Evolutionary conservation across 768 basidiomycete genomes (phyloP), one percentile per base, ranked within the genome.

Genomic region (Macrolepiota fuliginosa): DNA sequence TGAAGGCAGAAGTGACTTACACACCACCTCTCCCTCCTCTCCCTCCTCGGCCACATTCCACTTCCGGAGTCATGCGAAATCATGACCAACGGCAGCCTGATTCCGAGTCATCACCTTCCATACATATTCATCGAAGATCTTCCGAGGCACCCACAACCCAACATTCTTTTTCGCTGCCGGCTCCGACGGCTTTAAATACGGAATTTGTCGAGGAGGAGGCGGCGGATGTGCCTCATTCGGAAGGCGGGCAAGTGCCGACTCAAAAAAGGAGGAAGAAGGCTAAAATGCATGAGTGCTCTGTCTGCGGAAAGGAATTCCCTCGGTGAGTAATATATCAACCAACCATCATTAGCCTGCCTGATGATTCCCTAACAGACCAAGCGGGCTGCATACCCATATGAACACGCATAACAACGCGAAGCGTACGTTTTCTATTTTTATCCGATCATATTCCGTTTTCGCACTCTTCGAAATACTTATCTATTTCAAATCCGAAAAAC

Each of bases 371-470:
- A 58, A 35, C 63, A 83, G 83, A 29, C 85, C 84, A 1, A 85
- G 83, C 65, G 84, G 82, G 22, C 72, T 86, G 24, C 71, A 73
- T 51, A 85, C 83, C 5, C 85, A 86, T 66, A 83, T 85, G 83
- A 83, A 83, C 65, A 80, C 78, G 0, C 85, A 86, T 66, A 81
- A 75, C 62, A 80, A 84, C 39, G 71, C 73, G 40, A 79, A 78
- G 68, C 85, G 85, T 85, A 65, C 51, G 81, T 76, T 5, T 49
- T 49, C 47, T 49, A 49, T 49, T 49, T 49, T 49, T 49, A 49
- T 49, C 47, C 47, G 22, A 45, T 45, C 42, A 45, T 49, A 29
- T n/a, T 40, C 46, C 7, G 13, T 35, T 47, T 17, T 52, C 36
- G 12, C 53, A 35, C 53, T 13, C 53, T 39, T 15, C 12, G 15